phyloP scores from a whole-genome alignment of 192 early-diverging fungal species.

The Cetraspora pellucida region DNA sequence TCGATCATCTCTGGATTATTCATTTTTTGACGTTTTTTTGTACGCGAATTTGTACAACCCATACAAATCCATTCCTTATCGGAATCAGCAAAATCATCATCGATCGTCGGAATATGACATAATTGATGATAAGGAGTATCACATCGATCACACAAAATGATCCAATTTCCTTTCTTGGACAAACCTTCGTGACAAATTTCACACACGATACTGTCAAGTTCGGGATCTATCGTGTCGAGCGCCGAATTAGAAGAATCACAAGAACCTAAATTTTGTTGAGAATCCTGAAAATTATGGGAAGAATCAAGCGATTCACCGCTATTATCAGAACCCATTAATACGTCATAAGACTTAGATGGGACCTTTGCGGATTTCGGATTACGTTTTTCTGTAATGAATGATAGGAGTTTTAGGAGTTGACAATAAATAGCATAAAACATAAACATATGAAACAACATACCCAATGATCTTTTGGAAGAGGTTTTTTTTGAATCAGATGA shows the following conservation, averaged over 20 bases:
- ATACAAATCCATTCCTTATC: conserved; percentile 36
- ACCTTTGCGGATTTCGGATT: no score
- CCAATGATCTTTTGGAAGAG: no score
- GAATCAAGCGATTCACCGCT: no score
- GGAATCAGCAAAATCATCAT: conserved; percentile 28
- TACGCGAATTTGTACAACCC: conserved; percentile 25
- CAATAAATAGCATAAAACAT: no score
- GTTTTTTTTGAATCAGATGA: no score
- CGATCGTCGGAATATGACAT: conserved; percentile 38
- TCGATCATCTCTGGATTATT: not conserved
- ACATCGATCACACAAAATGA: conserved; percentile 40
- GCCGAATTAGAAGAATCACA: not conserved
- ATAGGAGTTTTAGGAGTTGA: no score
- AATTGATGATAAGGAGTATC: conserved; percentile 41
- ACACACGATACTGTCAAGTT: conserved; percentile 33
- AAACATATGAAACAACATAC: no score
- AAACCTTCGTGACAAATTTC: conserved; percentile 35
- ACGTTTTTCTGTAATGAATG: no score
- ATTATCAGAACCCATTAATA: no score
- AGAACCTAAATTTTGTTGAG: not conserved
- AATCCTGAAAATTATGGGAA: no score
- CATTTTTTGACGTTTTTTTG: conserved; percentile 17
- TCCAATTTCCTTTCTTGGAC: conserved; percentile 37
- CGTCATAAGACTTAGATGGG: no score
- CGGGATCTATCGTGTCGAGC: not conserved